These are phyloP conservation scores for Ophiostoma ips DNA, from an alignment of 2,329 filamentous ascomycete species.

Conservation along the genomic window DNA sequence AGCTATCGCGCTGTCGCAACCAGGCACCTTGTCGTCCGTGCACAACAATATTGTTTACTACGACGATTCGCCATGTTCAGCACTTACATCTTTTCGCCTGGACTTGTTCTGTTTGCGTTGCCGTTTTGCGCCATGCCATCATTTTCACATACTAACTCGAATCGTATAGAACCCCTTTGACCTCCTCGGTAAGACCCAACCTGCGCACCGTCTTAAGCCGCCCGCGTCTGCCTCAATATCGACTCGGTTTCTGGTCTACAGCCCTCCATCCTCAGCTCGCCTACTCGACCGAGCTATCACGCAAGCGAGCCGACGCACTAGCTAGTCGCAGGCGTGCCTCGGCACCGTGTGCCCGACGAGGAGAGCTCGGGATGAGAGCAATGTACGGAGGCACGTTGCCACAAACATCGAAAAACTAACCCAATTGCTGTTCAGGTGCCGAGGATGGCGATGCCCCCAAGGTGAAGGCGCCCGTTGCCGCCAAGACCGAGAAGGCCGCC, in stretches of 20 bases:
- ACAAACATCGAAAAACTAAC: too few relatives aligned
- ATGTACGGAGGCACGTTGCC: too few relatives aligned
- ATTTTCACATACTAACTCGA: not conserved
- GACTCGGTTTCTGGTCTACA: too few relatives aligned
- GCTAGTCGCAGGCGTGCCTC: too few relatives aligned
- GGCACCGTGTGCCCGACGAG: not conserved
- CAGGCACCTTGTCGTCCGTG: too few relatives aligned
- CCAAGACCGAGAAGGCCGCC: conserved; percentile 65
- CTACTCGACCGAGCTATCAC: too few relatives aligned
- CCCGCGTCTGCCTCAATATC: not conserved
- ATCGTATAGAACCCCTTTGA: conserved; percentile 76
- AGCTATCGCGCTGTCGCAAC: too few relatives aligned
- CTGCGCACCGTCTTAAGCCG: not conserved
- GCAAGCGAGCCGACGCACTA: too few relatives aligned
- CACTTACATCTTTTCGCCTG: not conserved
- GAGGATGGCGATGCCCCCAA: conserved; percentile 55
- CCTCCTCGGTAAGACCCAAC: conserved; percentile 66
- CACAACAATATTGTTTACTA: too few relatives aligned
- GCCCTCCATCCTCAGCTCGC: too few relatives aligned
- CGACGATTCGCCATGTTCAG: too few relatives aligned
- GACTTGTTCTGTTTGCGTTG: not conserved
- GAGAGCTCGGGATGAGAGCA: not conserved
- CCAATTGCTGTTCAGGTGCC: conserved; percentile 46
- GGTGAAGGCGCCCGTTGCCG: conserved; percentile 49
- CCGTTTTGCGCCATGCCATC: too few relatives aligned